phyloP scores from a whole-genome alignment of 2,329 filamentous ascomycete species.

The Macroventuria anomochaeta region DNA sequence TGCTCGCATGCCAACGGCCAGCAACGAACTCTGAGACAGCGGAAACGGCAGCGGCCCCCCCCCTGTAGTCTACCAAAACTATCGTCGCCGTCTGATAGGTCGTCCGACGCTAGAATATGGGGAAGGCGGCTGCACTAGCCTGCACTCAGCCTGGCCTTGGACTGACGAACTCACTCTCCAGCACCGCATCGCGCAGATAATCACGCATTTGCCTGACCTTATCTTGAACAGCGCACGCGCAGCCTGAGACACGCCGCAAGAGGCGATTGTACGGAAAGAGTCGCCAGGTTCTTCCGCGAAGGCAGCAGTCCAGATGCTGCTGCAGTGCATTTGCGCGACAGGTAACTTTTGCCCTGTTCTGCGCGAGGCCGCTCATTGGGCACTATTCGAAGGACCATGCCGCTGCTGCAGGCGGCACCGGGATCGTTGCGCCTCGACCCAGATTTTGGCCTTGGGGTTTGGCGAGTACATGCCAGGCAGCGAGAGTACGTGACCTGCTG shows the following conservation, averaged over 20 bases:
- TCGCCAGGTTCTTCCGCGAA: constrained; percentile 1
- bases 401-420: constrained; percentile 25
- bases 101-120: constrained; percentile 3
- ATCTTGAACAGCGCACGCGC: constrained; percentile 11
- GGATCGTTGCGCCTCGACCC: constrained; percentile 21
- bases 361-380: constrained; percentile 24
- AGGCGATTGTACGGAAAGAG: background rate
- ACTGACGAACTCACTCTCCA: constrained; percentile 2
- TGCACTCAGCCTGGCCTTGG: constrained; percentile 2
- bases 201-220: constrained; percentile 1
- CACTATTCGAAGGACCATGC: constrained; percentile 25
- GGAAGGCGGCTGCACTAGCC: constrained; percentile 17
- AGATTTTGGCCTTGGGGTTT: constrained; percentile 21
- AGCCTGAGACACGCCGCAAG: constrained; percentile 20
- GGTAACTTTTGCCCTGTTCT: constrained; percentile 23
- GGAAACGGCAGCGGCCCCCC: constrained; percentile 14
- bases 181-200: background rate
- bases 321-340: constrained; percentile 25
- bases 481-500: constrained; percentile 25
- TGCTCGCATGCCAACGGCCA: constrained; percentile 19
- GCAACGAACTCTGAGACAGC: background rate
- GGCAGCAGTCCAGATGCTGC: constrained; percentile 22
- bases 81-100: constrained; percentile 14
- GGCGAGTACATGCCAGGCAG: constrained; percentile 30
- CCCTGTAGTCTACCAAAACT: constrained; percentile 12